Percentiles rank a stretch among this genome's conserved stretches.
Conservation (phyloP, 2,329 filamentous ascomycete species). For the Capronia coronata region DNA sequence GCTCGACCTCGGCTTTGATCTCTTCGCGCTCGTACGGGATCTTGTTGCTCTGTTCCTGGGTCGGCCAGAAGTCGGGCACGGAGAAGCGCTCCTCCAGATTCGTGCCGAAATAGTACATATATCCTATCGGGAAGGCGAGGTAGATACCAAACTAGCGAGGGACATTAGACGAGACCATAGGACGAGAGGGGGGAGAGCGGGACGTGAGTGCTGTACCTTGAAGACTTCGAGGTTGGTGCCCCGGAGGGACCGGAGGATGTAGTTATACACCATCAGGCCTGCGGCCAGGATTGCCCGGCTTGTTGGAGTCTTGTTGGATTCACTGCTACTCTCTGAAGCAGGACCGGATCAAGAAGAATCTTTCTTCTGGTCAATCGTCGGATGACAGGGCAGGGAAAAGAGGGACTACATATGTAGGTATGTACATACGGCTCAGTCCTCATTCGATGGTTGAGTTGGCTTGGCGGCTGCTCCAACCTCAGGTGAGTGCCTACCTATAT, state of each 20-base stretch:
- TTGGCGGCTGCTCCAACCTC: too few relatives aligned
- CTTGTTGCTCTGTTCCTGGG: slow-evolving; percentile 48
- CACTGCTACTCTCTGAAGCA: too few relatives aligned
- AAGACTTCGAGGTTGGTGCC: slow-evolving; percentile 90
- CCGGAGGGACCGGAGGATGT: slow-evolving; percentile 53
- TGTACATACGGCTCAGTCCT: too few relatives aligned
- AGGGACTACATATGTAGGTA: too few relatives aligned
- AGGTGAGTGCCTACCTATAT: too few relatives aligned
- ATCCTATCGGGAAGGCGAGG: slow-evolving; percentile 95
- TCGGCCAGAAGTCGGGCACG: slow-evolving; percentile 91
- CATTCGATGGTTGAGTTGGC: too few relatives aligned
- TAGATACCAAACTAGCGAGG: slow-evolving; percentile 82
- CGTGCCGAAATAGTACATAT: slow-evolving; percentile 99
- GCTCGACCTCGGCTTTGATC: slow-evolving; percentile 66
- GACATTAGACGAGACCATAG: slow-evolving; percentile 3
- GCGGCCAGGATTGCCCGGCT: neutral
- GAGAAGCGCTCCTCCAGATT: slow-evolving; percentile 90
- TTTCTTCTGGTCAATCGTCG: too few relatives aligned
- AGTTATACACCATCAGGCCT: slow-evolving; percentile 30
- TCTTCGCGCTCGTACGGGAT: slow-evolving; percentile 50
- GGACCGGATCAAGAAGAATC: too few relatives aligned
- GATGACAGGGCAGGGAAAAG: too few relatives aligned
- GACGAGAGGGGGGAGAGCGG: neutral
- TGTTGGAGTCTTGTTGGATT: too few relatives aligned
- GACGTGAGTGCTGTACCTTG: slow-evolving; percentile 57